Evolutionary conservation across 805 yeast species (phyloP).

Genomic region (Metschnikowia chrysomelidarum): DNA sequence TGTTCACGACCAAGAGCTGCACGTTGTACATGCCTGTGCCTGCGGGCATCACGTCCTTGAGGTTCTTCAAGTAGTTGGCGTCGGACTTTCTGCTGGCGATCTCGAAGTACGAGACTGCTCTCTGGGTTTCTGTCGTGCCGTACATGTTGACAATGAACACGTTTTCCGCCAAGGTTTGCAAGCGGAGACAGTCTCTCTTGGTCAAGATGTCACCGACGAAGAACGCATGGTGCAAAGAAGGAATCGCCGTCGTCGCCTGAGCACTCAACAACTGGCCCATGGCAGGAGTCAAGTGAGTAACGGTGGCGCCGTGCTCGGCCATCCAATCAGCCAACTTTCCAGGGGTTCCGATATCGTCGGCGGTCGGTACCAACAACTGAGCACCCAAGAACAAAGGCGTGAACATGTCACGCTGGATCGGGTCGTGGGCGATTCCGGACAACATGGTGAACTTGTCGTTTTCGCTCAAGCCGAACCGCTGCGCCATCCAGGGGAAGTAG

Average conservation of each 20-base stretch:
- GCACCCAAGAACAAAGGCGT: slow-evolving; percentile 98
- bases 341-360: slow-evolving; percentile 98
- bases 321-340: slow-evolving; percentile 98
- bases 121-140: slow-evolving; percentile 98
- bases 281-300: slow-evolving; percentile 97
- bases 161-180: slow-evolving; percentile 89
- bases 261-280: slow-evolving; percentile 98
- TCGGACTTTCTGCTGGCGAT: slow-evolving; percentile 72
- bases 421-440: slow-evolving; percentile 98
- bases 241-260: slow-evolving; percentile 86
- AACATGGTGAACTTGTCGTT: slow-evolving; percentile 94
- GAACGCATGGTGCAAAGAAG: slow-evolving; percentile 89
- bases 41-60: slow-evolving; percentile 97
- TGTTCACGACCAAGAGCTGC: slow-evolving; percentile 88
- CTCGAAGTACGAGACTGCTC: slow-evolving; percentile 94
- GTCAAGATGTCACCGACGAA: slow-evolving; percentile 98
- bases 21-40: slow-evolving; percentile 97
- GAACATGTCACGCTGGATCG: slow-evolving; percentile 98
- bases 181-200: slow-evolving; percentile 91
- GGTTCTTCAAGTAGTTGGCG: slow-evolving; percentile 70
- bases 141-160: slow-evolving; percentile 94
- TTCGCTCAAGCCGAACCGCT: slow-evolving; percentile 71
- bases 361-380: slow-evolving; percentile 85
- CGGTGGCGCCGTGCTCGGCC: slow-evolving; percentile 86
- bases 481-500: slow-evolving; percentile 98